phyloP scores from a whole-genome alignment of 139 green algal species.

The Spirogloea muscicola region DNA sequence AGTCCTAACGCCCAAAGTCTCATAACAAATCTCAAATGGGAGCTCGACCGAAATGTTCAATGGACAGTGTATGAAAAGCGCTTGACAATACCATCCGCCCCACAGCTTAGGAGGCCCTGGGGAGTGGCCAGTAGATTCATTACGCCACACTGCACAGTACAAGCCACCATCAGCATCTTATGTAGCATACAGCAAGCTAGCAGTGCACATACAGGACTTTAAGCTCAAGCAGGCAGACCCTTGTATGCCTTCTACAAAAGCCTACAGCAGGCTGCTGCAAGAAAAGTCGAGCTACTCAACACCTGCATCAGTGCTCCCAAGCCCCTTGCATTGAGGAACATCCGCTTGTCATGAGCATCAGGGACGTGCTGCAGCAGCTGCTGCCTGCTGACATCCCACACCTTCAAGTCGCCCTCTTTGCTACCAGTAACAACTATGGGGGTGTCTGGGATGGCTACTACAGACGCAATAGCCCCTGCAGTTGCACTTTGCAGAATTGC shows the following conservation, averaged over 20 bases:
- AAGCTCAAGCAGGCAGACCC: too few species aligned
- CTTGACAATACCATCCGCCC: constrained; percentile 43
- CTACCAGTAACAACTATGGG: constrained; percentile 30
- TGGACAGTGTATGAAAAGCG: too few species aligned
- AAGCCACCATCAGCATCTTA: not conserved
- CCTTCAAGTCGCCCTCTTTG: constrained; percentile 48
- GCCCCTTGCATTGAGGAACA: constrained; percentile 42
- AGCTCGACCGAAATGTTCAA: too few species aligned
- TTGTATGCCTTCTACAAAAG: too few species aligned
- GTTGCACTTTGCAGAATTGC: not conserved
- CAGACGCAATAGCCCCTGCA: constrained; percentile 15
- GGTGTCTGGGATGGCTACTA: constrained; percentile 19
- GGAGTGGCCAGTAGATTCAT: constrained; percentile 22
- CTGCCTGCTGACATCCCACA: constrained; percentile 38
- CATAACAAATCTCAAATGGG: too few species aligned
- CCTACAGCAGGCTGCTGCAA: too few species aligned
- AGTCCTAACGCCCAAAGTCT: too few species aligned
- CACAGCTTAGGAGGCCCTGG: constrained; percentile 35
- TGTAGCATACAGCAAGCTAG: constrained; percentile 2
- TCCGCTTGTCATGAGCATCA: constrained; percentile 25
- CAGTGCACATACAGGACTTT: too few species aligned
- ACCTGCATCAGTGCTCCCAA: constrained; percentile 45
- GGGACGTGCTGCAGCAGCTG: constrained; percentile 21
- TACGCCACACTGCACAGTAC: constrained; percentile 30
- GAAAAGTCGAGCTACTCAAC: too few species aligned